A percentile compares a stretch with the other conserved stretches of the same genome.
Conservation (phyloP, 2,329 filamentous ascomycete genomes). For the Massarina eburnea region DNA sequence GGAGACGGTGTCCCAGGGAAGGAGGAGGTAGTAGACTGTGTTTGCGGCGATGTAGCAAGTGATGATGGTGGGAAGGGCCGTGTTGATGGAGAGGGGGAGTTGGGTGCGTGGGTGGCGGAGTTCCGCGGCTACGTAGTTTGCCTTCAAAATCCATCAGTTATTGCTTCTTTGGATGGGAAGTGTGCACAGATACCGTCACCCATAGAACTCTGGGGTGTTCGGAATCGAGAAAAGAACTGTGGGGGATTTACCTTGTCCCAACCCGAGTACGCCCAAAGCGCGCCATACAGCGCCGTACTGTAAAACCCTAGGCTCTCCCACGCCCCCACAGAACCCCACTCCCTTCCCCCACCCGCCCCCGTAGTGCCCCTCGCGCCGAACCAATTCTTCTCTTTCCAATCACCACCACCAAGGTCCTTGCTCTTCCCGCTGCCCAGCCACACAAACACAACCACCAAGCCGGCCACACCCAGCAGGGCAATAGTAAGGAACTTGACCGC, state of each 20-base stretch:
- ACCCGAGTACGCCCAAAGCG: slow-evolving; percentile 39
- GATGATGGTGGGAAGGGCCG: slow-evolving; percentile 63
- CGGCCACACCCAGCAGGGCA: slow-evolving; percentile 37
- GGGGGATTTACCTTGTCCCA: slow-evolving; percentile 39
- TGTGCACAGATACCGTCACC: too few species aligned
- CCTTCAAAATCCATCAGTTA: slow-evolving; percentile 18
- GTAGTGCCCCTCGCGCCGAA: slow-evolving; percentile 32
- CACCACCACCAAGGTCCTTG: slow-evolving; percentile 35
- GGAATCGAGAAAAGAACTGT: too few species aligned
- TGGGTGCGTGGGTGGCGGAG: slow-evolving; percentile 37
- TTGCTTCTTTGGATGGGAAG: not conserved
- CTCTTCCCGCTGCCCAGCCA: slow-evolving; percentile 30
- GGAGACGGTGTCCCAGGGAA: slow-evolving; percentile 62
- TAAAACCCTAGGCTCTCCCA: slow-evolving; percentile 65
- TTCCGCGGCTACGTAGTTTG: slow-evolving; percentile 43
- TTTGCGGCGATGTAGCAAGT: slow-evolving; percentile 63
- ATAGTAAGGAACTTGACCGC: slow-evolving; percentile 41
- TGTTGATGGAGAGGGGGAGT: slow-evolving; percentile 64
- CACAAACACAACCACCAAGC: slow-evolving; percentile 36
- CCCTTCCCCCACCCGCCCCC: slow-evolving; percentile 28
- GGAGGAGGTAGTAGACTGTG: slow-evolving; percentile 62
- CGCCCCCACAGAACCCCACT: slow-evolving; percentile 44
- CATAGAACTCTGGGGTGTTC: too few species aligned
- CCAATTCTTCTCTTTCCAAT: slow-evolving; percentile 39
- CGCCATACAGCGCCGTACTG: slow-evolving; percentile 56